Conservation (phyloP, 441 rosid genomes). For the Populus hybrid region DNA sequence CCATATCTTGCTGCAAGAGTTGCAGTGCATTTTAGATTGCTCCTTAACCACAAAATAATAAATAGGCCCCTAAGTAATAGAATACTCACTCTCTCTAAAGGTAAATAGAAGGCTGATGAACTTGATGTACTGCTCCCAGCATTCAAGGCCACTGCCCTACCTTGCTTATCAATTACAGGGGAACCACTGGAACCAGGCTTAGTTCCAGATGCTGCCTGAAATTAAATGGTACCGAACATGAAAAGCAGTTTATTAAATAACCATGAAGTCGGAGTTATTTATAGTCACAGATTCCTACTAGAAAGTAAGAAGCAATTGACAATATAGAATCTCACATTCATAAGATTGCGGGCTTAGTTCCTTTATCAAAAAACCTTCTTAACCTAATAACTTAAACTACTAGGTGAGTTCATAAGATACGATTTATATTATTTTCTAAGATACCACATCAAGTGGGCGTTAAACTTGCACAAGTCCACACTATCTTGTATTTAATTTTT, state of each 20-base stretch:
- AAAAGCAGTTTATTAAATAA: not conserved
- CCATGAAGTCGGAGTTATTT: not conserved
- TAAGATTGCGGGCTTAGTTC: not conserved
- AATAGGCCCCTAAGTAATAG: not conserved
- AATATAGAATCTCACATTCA: not conserved
- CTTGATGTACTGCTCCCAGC: conserved; percentile 91
- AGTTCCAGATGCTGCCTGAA: conserved; percentile 96
- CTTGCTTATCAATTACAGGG: conserved; percentile 95
- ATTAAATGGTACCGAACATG: conserved; percentile 4
- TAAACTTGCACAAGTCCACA: too few relatives aligned
- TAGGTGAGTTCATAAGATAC: too few relatives aligned
- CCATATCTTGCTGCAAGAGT: not conserved
- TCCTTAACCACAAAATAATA: not conserved
- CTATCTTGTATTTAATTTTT: too few relatives aligned
- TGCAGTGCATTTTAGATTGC: not conserved
- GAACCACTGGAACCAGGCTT: conserved; percentile 99
- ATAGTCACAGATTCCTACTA: not conserved
- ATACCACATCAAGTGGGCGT: too few relatives aligned
- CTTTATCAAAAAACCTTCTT: too few relatives aligned
- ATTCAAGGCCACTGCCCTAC: conserved; percentile 95
- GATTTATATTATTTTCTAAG: too few relatives aligned
- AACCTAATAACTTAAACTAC: too few relatives aligned
- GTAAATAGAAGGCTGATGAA: conserved; percentile 91
- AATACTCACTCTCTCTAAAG: conserved; percentile 71
- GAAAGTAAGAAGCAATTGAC: not conserved